Base-by-base conservation (phyloP, 805 yeast species). In the Brettanomyces naardenensis region DNA sequence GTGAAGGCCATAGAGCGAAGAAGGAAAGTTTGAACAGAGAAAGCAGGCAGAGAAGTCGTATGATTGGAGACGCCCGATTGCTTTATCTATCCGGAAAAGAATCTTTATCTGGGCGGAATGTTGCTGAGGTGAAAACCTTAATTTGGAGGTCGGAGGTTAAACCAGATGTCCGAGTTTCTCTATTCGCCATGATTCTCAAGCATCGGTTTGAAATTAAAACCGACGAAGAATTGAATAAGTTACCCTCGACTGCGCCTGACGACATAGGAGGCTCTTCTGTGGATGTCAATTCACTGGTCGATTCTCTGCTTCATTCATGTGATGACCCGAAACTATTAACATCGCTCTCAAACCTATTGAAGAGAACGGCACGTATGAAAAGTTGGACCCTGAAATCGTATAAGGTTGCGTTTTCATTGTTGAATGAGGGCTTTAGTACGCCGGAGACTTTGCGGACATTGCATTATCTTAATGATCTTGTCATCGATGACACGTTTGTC, bases 11-110 rank as follows among this genome's bases (percentile, higher is more conserved):
- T 31, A 45, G 48, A 20, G 41, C 61, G 14, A 52, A 58, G 33
- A 51, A 53, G 19, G 58, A 57, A 22, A 61, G 55, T 10, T 52
- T 52, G 23, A 48, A 53, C 18, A 50, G 52, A 20, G 68, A 64
- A 31, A 48, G 66, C 55, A 38, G 47, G n/a, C 49, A 54, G 31
- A 43, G 52, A 13, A 54, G 54, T 36, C 40, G 52, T 29, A 44
- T 51, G 48, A 56, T 52, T 56, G 63, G 52, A 34, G 62, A 51
- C 53, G 61, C 54, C 44, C 56, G 58, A 52, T 45, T 58, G 13
- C 41, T 46, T 6, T 51, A 54, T 26, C 53, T 66, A 1, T 45
- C 59, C 1, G 43, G 47, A 4, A 54, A 57, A 21, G 47, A 47
- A 4, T 37, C 38, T 11, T 21, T 53, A 7, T 56, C 66, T 45